Evolutionary conservation across 805 yeast species (phyloP).

Genomic region (Kazachstania viticola): DNA sequence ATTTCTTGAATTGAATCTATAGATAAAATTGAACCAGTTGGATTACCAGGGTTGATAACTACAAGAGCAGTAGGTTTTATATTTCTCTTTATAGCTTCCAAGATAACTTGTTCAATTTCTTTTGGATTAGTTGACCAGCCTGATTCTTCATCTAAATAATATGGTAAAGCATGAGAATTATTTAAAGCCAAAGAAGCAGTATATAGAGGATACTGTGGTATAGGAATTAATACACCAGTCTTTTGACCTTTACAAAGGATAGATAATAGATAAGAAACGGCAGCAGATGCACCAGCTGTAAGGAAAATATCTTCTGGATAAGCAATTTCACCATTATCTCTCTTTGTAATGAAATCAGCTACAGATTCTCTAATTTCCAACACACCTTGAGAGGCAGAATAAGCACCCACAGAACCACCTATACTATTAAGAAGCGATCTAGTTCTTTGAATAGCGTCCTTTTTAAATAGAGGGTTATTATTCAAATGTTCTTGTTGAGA

Average conservation of each 20-base stretch:
- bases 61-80: slow-evolving; percentile 68
- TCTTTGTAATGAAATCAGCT: slow-evolving; percentile 62
- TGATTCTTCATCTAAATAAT: slow-evolving; percentile 67
- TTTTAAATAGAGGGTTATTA: slow-evolving; percentile 30
- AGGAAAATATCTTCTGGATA: slow-evolving; percentile 65
- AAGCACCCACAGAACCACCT: slow-evolving; percentile 82
- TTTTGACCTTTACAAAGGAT: slow-evolving; percentile 55
- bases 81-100: slow-evolving; percentile 38
- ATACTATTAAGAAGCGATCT: slow-evolving; percentile 42
- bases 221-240: slow-evolving; percentile 83
- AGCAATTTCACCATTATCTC: slow-evolving; percentile 70
- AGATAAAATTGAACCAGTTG: slow-evolving; percentile 80
- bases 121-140: slow-evolving; percentile 76
- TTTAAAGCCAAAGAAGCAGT: slow-evolving; percentile 88
- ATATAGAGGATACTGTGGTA: slow-evolving; percentile 95
- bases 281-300: slow-evolving; percentile 92
- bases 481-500: slow-evolving; percentile 17
- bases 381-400: slow-evolving; percentile 88
- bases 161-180: slow-evolving; percentile 74
- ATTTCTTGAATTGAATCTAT: slow-evolving; percentile 58
- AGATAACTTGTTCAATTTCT: slow-evolving; percentile 46
- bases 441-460: slow-evolving; percentile 71
- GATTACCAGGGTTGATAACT: slow-evolving; percentile 96
- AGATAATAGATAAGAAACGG: slow-evolving; percentile 70
- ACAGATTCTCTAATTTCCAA: slow-evolving; percentile 59